Base-by-base conservation (phyloP, 2,329 filamentous ascomycete genomes). In the Fusarium citri region DNA sequence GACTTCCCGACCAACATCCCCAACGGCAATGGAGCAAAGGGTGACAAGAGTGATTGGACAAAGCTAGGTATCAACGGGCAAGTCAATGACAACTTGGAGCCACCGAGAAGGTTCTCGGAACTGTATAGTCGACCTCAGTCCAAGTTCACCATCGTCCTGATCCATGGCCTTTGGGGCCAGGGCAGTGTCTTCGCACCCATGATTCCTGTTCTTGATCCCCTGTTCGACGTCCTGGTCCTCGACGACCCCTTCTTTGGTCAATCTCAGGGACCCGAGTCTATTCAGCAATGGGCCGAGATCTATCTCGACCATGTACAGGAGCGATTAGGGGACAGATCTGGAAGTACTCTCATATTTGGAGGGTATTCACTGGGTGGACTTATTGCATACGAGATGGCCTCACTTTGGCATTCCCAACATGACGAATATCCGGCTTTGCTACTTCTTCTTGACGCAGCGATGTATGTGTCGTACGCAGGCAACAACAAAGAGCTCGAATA, bases 271-370 rank as follows among this genome's bases (percentile, higher is more conserved):
- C 48, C 48, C 15, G 48, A 40, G 31, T 37, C 48, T 25, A 20
- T 51, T n/a, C 48, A 37, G 7, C 48, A 51, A 51, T 51, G 48
- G 48, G 48, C 48, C 48, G 31, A 51, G 31, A 23, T 40, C 31
- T 51, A 51, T 26, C 48, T 51, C 3, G 20, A 51, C 16, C 48
- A 51, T 26, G 22, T 51, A 15, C 48, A 51, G 30, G 31, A 51
- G 48, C 48, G 31, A 40, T 15, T 51, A 26, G 48, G 31, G 10
- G 7, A 23, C 28, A 26, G 11, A 4, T 26, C 48, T 23, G 48
- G 31, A 51, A n/a, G 11, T 31, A 40, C 31, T 25, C 16, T 51
- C 30, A 40, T 51, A 22, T 51, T 51, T 51, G 48, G 48, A 22
- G 48, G 48, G 6, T 51, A 51, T 16, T 51, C 48, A 22, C 48